A percentile compares a stretch with the other conserved stretches of the same genome.
phyloP scores from a whole-genome alignment of 306 rosid species.

The Betula pendula region DNA sequence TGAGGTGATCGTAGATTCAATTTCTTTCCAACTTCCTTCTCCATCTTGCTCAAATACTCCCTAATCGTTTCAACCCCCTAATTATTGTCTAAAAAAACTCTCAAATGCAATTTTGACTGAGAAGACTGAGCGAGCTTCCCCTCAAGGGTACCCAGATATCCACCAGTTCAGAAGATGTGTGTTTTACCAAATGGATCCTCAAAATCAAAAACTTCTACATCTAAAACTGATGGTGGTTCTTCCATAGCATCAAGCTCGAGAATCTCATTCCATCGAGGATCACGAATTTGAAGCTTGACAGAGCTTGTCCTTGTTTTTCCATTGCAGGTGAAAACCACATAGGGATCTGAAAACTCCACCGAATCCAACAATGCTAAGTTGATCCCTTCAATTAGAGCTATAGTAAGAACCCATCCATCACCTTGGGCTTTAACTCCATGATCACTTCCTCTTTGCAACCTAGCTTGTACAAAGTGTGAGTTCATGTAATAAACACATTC shows the following conservation, averaged over 20 bases:
- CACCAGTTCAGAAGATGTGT: conserved; percentile 70
- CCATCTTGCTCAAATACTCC: conserved; percentile 85
- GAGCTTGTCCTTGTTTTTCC: conserved; percentile 91
- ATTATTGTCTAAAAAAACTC: conserved; percentile 77
- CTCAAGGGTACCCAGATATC: conserved; percentile 82
- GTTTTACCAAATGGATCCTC: conserved; percentile 90
- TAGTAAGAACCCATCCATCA: conserved; percentile 89
- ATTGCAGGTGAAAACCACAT: conserved; percentile 81
- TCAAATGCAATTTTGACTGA: conserved; percentile 83
- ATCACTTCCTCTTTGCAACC: conserved; percentile 72
- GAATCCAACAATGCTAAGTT: conserved; percentile 68
- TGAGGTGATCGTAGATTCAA: conserved; percentile 80
- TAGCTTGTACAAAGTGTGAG: conserved; percentile 70
- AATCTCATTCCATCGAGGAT: conserved; percentile 94
- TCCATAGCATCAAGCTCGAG: conserved; percentile 93
- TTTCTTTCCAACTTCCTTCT: conserved; percentile 97
- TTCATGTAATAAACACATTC: conserved; percentile 65
- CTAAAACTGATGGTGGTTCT: conserved; percentile 89
- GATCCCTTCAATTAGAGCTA: conserved; percentile 75
- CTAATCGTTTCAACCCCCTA: conserved; percentile 78
- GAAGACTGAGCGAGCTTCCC: conserved; percentile 86
- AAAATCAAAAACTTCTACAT: conserved; percentile 78
- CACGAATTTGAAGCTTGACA: conserved; percentile 67
- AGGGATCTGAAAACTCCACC: conserved; percentile 63
- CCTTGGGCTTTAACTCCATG: conserved; percentile 83